Percentiles rank a stretch among this genome's conserved stretches.
Conservation (phyloP, 768 basidiomycete species). For the Tephrocybe sp. region DNA sequence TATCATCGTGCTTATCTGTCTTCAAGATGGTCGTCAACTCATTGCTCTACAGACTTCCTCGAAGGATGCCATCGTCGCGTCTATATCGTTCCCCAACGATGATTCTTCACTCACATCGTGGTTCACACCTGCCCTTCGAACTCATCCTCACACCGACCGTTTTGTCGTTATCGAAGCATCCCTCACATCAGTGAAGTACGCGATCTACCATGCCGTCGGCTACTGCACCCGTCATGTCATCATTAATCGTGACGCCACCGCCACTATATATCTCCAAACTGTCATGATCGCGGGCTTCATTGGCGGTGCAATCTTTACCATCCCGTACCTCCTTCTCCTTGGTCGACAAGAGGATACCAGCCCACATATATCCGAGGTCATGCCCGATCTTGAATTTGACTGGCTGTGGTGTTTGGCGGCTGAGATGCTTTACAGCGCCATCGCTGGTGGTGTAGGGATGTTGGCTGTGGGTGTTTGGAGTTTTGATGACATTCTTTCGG, state of each 20-base stretch:
- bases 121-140: not conserved
- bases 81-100: too few relatives aligned
- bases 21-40: too few relatives aligned
- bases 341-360: too few relatives aligned
- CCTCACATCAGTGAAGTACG: conserved; percentile 21
- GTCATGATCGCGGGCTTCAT: conserved; percentile 12
- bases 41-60: too few relatives aligned
- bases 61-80: too few relatives aligned
- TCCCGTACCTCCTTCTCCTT: conserved; percentile 18
- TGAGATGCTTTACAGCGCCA: conserved; percentile 16
- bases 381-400: not conserved
- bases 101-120: not conserved
- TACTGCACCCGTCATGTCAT: conserved; percentile 3
- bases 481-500: not conserved
- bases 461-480: conserved; percentile 10
- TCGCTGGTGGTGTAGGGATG: conserved; percentile 12
- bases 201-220: conserved; percentile 17
- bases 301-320: conserved; percentile 20
- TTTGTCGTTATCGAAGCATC: conserved; percentile 17
- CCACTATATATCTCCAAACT: conserved; percentile 2
- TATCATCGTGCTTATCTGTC: too few relatives aligned
- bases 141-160: conserved; percentile 11
- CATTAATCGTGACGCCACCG: not conserved
- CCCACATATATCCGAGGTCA: too few relatives aligned
- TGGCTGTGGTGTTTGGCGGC: conserved; percentile 5